Evolutionary conservation across 768 basidiomycete species (phyloP).

Genomic region (Collybiopsis confluens): DNA sequence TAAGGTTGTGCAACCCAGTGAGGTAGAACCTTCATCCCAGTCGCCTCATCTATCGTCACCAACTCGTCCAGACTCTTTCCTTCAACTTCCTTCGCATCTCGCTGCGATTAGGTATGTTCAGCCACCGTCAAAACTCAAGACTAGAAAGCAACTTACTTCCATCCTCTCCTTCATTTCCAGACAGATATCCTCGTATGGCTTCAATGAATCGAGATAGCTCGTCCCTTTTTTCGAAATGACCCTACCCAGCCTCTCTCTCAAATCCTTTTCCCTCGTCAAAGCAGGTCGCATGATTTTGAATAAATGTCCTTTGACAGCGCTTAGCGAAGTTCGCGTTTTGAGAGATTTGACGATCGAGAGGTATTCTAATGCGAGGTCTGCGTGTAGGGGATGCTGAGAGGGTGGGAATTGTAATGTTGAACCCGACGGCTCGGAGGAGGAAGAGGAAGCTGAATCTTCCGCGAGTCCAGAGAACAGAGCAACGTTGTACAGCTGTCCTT

Average conservation of each 20-base stretch:
- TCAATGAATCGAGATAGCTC: conserved; percentile 23
- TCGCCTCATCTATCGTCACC: conserved; percentile 36
- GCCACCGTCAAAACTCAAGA: not conserved
- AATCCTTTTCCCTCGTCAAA: conserved; percentile 57
- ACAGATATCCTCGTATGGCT: conserved; percentile 49
- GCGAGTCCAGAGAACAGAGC: conserved; percentile 57
- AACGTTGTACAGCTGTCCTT: conserved; percentile 92
- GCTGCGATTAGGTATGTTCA: conserved; percentile 22
- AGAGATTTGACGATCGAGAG: conserved; percentile 70
- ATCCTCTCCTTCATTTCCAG: conserved; percentile 57
- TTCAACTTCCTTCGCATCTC: conserved; percentile 40
- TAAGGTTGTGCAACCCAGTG: conserved; percentile 75
- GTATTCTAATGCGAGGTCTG: conserved; percentile 80
- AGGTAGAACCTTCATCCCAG: conserved; percentile 52
- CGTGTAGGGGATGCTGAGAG: conserved; percentile 50
- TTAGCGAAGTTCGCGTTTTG: conserved; percentile 64
- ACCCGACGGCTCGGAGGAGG: conserved; percentile 8
- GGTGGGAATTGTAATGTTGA: conserved; percentile 31
- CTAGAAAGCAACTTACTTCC: conserved; percentile 36
- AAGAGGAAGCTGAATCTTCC: not conserved
- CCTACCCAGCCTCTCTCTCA: conserved; percentile 68
- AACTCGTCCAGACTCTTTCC: conserved; percentile 29
- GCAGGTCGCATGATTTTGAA: conserved; percentile 90
- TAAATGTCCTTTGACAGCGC: conserved; percentile 87
- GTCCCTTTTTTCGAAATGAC: conserved; percentile 24